Percentiles rank a stretch among this genome's conserved stretches.
Conservation (phyloP, 2,329 filamentous ascomycete species). For the Huntiella decipiens region DNA sequence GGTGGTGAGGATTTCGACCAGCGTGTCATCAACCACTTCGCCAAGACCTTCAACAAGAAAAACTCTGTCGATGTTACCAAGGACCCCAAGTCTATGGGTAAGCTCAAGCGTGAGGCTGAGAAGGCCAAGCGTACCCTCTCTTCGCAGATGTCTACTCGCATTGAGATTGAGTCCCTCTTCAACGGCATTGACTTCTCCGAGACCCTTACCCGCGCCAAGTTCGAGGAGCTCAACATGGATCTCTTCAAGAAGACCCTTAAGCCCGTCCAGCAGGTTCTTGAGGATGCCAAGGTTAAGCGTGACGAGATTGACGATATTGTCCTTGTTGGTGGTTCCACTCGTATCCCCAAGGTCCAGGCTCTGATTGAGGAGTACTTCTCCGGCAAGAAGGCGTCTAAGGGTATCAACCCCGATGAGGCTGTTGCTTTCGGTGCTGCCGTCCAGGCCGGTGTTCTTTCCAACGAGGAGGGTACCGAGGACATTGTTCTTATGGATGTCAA, state of each 20-base stretch:
- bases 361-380: slow-evolving; percentile 91
- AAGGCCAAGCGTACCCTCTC: slow-evolving; percentile 98
- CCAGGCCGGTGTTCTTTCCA: slow-evolving; percentile 86
- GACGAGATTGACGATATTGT: slow-evolving; percentile 88
- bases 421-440: slow-evolving; percentile 95
- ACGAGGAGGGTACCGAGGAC: slow-evolving; percentile 61
- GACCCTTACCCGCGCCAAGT: slow-evolving; percentile 95
- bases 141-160: slow-evolving; percentile 79
- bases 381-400: slow-evolving; percentile 96
- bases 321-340: slow-evolving; percentile 92
- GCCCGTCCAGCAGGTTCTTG: slow-evolving; percentile 95
- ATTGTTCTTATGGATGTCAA: slow-evolving; percentile 95
- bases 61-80: slow-evolving; percentile 80
- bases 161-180: slow-evolving; percentile 95
- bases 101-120: slow-evolving; percentile 97
- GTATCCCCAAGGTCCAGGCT: slow-evolving; percentile 93
- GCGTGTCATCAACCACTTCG: slow-evolving; percentile 88
- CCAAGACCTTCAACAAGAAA: slow-evolving; percentile 97
- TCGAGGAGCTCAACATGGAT: slow-evolving; percentile 97
- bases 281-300: slow-evolving; percentile 97
- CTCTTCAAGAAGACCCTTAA: slow-evolving; percentile 99
- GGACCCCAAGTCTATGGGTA: slow-evolving; percentile 95
- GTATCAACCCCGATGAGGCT: slow-evolving; percentile 98
- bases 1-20: slow-evolving; percentile 99
- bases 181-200: slow-evolving; percentile 96